Evolutionary conservation across 768 basidiomycete species (phyloP), one percentile per base, ranked within the genome.

Genomic region (Myochromella boudieri): DNA sequence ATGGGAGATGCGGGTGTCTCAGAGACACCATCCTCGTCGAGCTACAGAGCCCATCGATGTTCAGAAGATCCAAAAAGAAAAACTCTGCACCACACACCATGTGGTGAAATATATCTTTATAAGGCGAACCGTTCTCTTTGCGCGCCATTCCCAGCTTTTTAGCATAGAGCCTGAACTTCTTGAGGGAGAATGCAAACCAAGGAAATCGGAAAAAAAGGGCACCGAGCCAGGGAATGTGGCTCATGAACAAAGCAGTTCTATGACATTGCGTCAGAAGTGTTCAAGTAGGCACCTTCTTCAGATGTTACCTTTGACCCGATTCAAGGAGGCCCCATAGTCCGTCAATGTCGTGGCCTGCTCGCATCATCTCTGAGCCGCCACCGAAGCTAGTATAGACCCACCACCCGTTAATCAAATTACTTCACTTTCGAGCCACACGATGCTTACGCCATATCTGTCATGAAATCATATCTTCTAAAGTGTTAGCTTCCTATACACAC

Each of bases 91-190:
- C 52, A 26, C 49, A 17, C 31, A 59, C 60, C 46, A 60, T 28
- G 27, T 60, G 48, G 29, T 60, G 55, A 39, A 60, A 59, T 4
- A 60, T 32, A 42, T 60, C 57, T 22, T 55, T 52, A 5, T 48
- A 49, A 21, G 44, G 42, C 7, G 57, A 49, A 0, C 57, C 57
- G 21, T 79, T 76, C 63, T 81, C 76, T 55, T 81, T 82, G 21
- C 85, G 68, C 48, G 68, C 69, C 31, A 85, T 67, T 2, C 81
- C 84, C 33, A 84, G 69, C 52, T 74, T 67, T 42, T 81, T 69
- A 8, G 74, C 77, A 33, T 73, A 69, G 11, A 72, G 66, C 36
- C 59, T 40, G 54, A 60, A 60, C 6, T 36, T 39, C 34, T 54
- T 55, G 34, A 54, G 45, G 29, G 46, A 42, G 11, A 10, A 15